phyloP scores from a whole-genome alignment of 1,284 basidiomycete genomes.

The Ceratobasidium papillatum region DNA sequence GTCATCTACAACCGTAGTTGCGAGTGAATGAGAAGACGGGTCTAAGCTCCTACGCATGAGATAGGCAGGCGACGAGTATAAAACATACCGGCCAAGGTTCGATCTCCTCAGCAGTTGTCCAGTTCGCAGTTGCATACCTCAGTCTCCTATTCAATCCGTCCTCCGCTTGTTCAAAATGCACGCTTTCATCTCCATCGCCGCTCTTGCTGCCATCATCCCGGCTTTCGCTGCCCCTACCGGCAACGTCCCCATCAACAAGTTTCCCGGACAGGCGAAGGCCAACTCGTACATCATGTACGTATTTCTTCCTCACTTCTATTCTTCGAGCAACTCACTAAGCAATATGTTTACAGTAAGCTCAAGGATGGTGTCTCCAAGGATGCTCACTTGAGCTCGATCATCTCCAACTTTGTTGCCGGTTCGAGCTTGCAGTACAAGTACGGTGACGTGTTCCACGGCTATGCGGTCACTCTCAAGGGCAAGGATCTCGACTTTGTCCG shows the following conservation, averaged over 20 bases:
- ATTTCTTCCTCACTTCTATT: not conserved
- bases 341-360: not conserved
- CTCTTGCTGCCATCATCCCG: slow-evolving; percentile 23
- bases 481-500: slow-evolving; percentile 33
- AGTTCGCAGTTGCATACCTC: not conserved
- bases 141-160: not conserved
- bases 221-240: slow-evolving; percentile 25
- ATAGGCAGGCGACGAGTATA: not conserved
- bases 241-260: slow-evolving; percentile 12
- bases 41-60: not conserved
- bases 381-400: slow-evolving; percentile 7
- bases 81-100: not conserved
- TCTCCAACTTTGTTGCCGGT: not conserved
- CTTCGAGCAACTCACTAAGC: not conserved
- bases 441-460: slow-evolving; percentile 42
- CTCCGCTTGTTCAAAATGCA: not conserved
- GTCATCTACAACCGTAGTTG: not conserved
- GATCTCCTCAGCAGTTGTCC: not conserved
- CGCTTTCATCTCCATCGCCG: slow-evolving; percentile 10
- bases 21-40: not conserved
- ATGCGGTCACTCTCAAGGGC: slow-evolving; percentile 33
- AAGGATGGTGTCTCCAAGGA: slow-evolving; percentile 9
- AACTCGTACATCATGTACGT: slow-evolving; percentile 29
- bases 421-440: slow-evolving; percentile 33
- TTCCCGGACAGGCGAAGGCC: slow-evolving; percentile 11